phyloP scores from a whole-genome alignment of 352 stramenopile genomes.

The Globisporangium emineosum region DNA sequence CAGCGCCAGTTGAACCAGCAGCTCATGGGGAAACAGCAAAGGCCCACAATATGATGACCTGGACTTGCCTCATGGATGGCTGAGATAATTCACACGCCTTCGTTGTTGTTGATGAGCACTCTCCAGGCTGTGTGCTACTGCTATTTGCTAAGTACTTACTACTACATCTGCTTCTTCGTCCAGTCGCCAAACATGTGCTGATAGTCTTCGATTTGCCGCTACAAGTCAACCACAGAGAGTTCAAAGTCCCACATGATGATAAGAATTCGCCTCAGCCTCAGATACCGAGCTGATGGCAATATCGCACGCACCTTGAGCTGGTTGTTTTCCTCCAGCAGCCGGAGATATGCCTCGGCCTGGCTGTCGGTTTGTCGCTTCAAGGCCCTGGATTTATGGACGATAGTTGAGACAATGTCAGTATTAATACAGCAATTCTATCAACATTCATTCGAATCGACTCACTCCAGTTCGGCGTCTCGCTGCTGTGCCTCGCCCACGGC shows the following conservation, averaged over 20 bases:
- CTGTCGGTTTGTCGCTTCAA: slow-evolving; percentile 65
- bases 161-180: slow-evolving; percentile 78
- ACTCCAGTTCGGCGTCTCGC: slow-evolving; percentile 74
- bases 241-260: background rate
- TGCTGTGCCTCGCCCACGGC: slow-evolving; percentile 61
- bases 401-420: background rate
- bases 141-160: slow-evolving; percentile 5
- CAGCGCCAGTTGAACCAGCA: slow-evolving; percentile 30
- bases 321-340: slow-evolving; percentile 70
- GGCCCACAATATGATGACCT: background rate
- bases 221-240: background rate
- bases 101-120: slow-evolving; percentile 1
- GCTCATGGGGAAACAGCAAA: slow-evolving; percentile 17
- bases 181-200: slow-evolving; percentile 81
- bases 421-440: background rate
- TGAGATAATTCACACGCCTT: background rate
- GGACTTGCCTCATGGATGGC: background rate
- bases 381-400: slow-evolving; percentile 29
- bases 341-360: slow-evolving; percentile 69
- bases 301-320: slow-evolving; percentile 53
- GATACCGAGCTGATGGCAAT: background rate
- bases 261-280: background rate
- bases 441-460: slow-evolving; percentile 11
- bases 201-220: slow-evolving; percentile 76
- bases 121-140: background rate